Conservation (phyloP, 75 land plant genomes). For the Ceratopteris richardii region DNA sequence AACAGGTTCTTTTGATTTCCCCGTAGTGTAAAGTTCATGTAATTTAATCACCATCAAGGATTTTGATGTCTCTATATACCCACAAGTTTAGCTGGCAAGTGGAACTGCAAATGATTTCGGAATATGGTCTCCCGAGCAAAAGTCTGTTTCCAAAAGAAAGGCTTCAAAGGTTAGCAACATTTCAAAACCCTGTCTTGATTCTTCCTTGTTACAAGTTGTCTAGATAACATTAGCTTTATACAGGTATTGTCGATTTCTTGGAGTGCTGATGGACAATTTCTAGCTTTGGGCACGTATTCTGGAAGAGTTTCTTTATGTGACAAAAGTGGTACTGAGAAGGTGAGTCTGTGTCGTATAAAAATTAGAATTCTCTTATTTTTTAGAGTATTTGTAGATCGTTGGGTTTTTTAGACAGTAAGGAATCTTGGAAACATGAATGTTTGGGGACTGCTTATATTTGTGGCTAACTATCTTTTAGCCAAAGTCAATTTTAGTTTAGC, state of each 20-base stretch:
- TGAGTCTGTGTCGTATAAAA: not conserved
- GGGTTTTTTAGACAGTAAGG: too few relatives aligned
- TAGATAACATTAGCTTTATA: not conserved
- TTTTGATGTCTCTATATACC: too few relatives aligned
- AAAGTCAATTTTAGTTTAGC: too few relatives aligned
- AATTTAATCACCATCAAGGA: not conserved
- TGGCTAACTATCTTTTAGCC: too few relatives aligned
- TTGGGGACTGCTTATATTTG: too few relatives aligned
- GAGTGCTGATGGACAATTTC: constrained; percentile 32
- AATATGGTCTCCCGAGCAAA: constrained; percentile 42
- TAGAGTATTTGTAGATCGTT: too few relatives aligned
- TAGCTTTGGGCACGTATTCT: constrained; percentile 29
- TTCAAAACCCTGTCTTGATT: not conserved
- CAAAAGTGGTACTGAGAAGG: constrained; percentile 21
- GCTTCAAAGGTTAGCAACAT: constrained; percentile 21
- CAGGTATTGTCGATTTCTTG: constrained; percentile 34
- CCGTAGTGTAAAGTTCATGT: not conserved
- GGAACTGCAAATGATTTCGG: constrained; percentile 34
- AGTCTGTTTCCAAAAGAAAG: constrained; percentile 32
- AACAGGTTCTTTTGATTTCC: constrained; percentile 22
- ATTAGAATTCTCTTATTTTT: too few relatives aligned
- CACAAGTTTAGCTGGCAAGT: constrained; percentile 24
- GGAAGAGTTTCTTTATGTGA: constrained; percentile 27
- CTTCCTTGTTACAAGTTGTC: not conserved
- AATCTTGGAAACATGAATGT: too few relatives aligned